Evolutionary conservation across 768 basidiomycete genomes (phyloP).

Genomic region (Naganishia vaughanmartiniae): DNA sequence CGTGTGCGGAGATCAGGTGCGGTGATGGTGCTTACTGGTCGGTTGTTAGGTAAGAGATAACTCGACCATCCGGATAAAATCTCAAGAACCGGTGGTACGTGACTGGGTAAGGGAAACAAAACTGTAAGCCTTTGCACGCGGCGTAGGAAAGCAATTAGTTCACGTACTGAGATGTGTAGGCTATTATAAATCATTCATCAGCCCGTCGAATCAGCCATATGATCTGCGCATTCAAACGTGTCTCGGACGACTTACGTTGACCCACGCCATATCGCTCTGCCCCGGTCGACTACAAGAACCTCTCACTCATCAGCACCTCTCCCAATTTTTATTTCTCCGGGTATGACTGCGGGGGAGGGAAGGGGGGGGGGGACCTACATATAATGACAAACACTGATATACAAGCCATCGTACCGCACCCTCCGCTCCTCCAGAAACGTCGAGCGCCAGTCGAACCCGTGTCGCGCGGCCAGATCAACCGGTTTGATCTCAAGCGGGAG

Average conservation of each 20-base stretch:
- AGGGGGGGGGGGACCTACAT: conserved; percentile 42
- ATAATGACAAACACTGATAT: conserved; percentile 85
- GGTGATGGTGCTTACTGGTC: conserved; percentile 55
- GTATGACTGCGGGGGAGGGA: conserved; percentile 16
- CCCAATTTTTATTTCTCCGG: no score
- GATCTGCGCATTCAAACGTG: neutral
- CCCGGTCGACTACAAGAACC: conserved; percentile 62
- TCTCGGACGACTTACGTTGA: conserved; percentile 62
- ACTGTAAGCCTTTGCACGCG: neutral
- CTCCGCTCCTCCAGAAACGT: conserved; percentile 80
- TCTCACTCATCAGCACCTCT: neutral
- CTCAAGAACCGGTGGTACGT: conserved; percentile 94
- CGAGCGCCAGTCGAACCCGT: conserved; percentile 67
- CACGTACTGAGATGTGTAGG: conserved; percentile 65
- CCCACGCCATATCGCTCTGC: conserved; percentile 79
- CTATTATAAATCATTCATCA: conserved; percentile 51
- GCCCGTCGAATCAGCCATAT: neutral
- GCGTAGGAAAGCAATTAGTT: neutral
- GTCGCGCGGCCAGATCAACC: conserved; percentile 58
- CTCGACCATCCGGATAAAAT: conserved; percentile 81
- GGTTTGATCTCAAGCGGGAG: conserved; percentile 61
- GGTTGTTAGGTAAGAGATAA: conserved; percentile 78
- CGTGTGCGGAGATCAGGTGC: no score
- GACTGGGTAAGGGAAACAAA: conserved; percentile 50
- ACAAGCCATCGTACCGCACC: conserved; percentile 79